phyloP scores from a whole-genome alignment of 208 protist genomes.

The Vickermania ingenoplastis region DNA sequence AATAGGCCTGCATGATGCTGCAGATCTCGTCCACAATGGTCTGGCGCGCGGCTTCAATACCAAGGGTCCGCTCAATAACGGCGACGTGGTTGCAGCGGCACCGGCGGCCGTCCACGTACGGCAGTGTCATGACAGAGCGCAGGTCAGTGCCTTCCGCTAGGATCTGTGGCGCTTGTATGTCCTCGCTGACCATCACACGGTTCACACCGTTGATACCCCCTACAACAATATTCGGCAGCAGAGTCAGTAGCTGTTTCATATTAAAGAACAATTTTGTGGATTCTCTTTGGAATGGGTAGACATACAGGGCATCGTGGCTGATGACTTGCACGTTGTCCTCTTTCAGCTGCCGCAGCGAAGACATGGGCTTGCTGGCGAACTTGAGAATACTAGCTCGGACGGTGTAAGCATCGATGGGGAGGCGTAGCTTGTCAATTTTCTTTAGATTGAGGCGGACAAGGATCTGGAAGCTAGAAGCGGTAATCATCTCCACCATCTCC shows the following conservation, averaged over 20 bases:
- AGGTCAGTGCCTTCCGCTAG: slow-evolving; percentile 92
- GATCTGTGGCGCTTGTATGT: slow-evolving; percentile 44
- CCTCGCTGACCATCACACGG: slow-evolving; percentile 93
- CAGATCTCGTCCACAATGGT: slow-evolving; percentile 97
- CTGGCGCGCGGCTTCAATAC: slow-evolving; percentile 96
- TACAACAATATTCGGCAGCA: slow-evolving; percentile 88
- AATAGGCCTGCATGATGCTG: slow-evolving; percentile 93
- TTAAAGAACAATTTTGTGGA: slow-evolving; percentile 53
- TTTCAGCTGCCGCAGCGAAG: slow-evolving; percentile 83
- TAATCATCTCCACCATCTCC: slow-evolving; percentile 87
- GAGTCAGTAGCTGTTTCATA: slow-evolving; percentile 78
- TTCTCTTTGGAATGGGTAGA: slow-evolving; percentile 59
- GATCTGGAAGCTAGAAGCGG: slow-evolving; percentile 78
- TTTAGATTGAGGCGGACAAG: slow-evolving; percentile 90
- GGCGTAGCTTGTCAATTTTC: slow-evolving; percentile 83
- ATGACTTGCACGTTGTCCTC: slow-evolving; percentile 64
- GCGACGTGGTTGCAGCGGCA: slow-evolving; percentile 97
- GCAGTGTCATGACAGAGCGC: slow-evolving; percentile 90
- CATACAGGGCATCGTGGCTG: slow-evolving; percentile 44
- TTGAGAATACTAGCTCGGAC: slow-evolving; percentile 77
- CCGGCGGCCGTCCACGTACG: slow-evolving; percentile 84
- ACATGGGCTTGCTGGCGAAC: slow-evolving; percentile 54
- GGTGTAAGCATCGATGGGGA: slow-evolving; percentile 84
- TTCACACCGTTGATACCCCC: slow-evolving; percentile 91
- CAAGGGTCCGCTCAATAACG: slow-evolving; percentile 92